Conservation (phyloP, 768 basidiomycete species). For the Suillus fuscotomentosus region DNA sequence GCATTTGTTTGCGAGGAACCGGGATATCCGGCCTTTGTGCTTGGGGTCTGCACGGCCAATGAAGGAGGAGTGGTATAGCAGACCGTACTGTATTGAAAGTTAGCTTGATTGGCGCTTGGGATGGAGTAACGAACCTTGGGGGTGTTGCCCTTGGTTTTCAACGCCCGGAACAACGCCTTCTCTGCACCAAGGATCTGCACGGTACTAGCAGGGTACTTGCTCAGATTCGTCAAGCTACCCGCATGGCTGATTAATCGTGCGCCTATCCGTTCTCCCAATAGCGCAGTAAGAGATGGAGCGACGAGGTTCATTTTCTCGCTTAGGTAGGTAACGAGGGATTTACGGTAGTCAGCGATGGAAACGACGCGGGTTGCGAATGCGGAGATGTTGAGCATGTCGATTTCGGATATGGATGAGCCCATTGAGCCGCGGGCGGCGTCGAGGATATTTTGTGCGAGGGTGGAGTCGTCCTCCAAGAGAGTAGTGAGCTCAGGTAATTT, state of each 20-base stretch:
- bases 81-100: constrained; percentile 69
- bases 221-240: constrained; percentile 92
- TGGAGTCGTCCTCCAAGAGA: constrained; percentile 81
- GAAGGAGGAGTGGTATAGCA: constrained; percentile 96
- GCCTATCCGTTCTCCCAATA: constrained; percentile 90
- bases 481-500: constrained; percentile 76
- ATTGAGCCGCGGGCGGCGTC: constrained; percentile 94
- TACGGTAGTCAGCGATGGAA: constrained; percentile 91
- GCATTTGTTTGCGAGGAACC: constrained; percentile 99
- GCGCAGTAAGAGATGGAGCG: constrained; percentile 87
- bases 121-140: constrained; percentile 63
- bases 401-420: constrained; percentile 87
- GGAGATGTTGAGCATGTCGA: constrained; percentile 95
- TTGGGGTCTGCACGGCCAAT: constrained; percentile 94
- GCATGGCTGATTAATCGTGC: constrained; percentile 94
- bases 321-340: constrained; percentile 82
- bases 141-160: constrained; percentile 99
- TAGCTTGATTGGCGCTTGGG: neutral
- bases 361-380: constrained; percentile 89
- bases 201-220: constrained; percentile 97
- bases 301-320: constrained; percentile 98
- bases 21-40: constrained; percentile 95
- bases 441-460: constrained; percentile 87
- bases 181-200: constrained; percentile 98
- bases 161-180: constrained; percentile 94